Conservation (phyloP, 441 rosid genomes). For the Mallotus repandus region DNA sequence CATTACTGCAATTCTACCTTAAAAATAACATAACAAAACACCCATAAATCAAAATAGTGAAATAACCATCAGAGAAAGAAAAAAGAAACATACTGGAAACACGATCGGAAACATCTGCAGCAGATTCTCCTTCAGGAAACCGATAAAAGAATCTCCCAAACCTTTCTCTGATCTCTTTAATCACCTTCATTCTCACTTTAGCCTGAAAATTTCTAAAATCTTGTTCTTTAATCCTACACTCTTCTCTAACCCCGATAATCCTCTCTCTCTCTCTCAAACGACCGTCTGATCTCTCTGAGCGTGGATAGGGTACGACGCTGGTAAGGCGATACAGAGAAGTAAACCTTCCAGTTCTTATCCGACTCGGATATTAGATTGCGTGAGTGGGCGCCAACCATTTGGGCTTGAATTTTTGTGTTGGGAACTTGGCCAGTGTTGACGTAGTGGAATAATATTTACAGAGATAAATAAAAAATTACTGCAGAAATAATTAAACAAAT, state of each 20-base stretch:
- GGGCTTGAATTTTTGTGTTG: slow-evolving; percentile 59
- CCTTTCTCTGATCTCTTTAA: slow-evolving; percentile 64
- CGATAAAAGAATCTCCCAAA: slow-evolving; percentile 89
- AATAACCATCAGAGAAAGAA: neutral
- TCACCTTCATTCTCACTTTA: slow-evolving; percentile 67
- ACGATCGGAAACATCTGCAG: slow-evolving; percentile 96
- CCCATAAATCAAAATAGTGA: neutral
- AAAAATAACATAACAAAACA: neutral
- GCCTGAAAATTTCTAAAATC: slow-evolving; percentile 99
- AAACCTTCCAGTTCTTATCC: slow-evolving; percentile 55
- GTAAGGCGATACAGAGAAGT: slow-evolving; percentile 94
- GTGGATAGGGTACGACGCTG: slow-evolving; percentile 91
- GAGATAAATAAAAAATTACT: too few relatives aligned
- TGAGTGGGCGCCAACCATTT: slow-evolving; percentile 50
- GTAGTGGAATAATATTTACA: too few relatives aligned
- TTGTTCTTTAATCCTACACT: slow-evolving; percentile 87
- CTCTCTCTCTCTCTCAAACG: slow-evolving; percentile 63
- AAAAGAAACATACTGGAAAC: slow-evolving; percentile 65
- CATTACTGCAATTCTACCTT: neutral
- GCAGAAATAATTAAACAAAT: too few relatives aligned
- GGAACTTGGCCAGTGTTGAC: too few relatives aligned
- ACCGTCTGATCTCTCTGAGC: slow-evolving; percentile 79
- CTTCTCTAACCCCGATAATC: slow-evolving; percentile 88
- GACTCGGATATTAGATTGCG: slow-evolving; percentile 39
- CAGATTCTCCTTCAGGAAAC: slow-evolving; percentile 98